Evolutionary conservation across 192 early-diverging fungal genomes (phyloP).

Genomic region (Backusella liffmaniae): DNA sequence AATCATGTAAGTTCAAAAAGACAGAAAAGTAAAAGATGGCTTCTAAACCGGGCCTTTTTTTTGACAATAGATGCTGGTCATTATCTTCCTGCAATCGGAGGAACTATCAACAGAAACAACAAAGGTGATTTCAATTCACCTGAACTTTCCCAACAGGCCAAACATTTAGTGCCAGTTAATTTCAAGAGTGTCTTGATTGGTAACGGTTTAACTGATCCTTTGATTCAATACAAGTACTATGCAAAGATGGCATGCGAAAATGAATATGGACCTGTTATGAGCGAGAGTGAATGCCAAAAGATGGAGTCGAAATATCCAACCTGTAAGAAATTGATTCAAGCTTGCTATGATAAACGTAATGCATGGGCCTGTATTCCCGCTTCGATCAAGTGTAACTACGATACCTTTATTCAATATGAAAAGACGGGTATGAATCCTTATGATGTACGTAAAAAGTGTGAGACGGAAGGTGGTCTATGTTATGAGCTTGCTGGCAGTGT

Average conservation of each 20-base stretch:
- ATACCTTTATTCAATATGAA: slow-evolving; percentile 75
- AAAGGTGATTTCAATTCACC: background rate
- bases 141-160: background rate
- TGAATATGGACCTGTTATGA: slow-evolving; percentile 80
- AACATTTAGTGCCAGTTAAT: slow-evolving; percentile 48
- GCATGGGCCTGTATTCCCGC: slow-evolving; percentile 84
- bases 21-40: background rate
- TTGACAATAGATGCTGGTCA: slow-evolving; percentile 63
- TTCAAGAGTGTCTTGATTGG: slow-evolving; percentile 81
- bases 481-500: slow-evolving; percentile 87
- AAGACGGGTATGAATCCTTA: slow-evolving; percentile 88
- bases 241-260: slow-evolving; percentile 79
- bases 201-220: slow-evolving; percentile 89
- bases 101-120: slow-evolving; percentile 67
- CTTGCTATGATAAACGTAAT: slow-evolving; percentile 87
- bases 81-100: slow-evolving; percentile 91
- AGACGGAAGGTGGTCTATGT: slow-evolving; percentile 75
- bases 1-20: slow-evolving; percentile 7
- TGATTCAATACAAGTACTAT: slow-evolving; percentile 90
- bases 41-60: background rate
- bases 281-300: slow-evolving; percentile 65
- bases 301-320: slow-evolving; percentile 80
- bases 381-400: slow-evolving; percentile 84
- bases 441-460: slow-evolving; percentile 62
- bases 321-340: slow-evolving; percentile 78